Base-by-base conservation (phyloP, 1,284 basidiomycete species). In the Ceratobasidium theobromae region DNA sequence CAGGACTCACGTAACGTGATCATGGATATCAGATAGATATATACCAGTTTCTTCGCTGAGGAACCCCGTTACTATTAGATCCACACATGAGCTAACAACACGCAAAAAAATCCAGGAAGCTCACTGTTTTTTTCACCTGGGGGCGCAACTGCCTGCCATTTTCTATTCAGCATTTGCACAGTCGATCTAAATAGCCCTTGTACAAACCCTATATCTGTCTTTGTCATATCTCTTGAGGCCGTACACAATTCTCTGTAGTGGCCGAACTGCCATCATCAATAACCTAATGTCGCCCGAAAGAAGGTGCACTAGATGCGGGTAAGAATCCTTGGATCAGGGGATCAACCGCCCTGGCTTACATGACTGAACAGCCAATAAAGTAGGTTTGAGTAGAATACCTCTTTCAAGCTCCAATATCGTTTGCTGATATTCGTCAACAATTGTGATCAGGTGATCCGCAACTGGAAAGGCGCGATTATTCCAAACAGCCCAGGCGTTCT, bases 361-460 rank as follows among this genome's bases (percentile, higher is more conserved):
- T 16, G 58, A 30, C 27, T 62, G 58, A 4, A 62, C 23, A 16
- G 58, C 58, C 9, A 46, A 28, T n/a, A 62, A 16, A 16, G 58
- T 51, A 23, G 58, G 46, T 46, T 62, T 62, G 9, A 62, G 35
- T 35, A 62, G 30, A 14, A 62, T 46, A 21, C 58, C 18, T 35
- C 58, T 49, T 33, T 62, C 58, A 8, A 62, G 33, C 9, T 46
- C 58, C 25, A 62, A n/a, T 12, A 40, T 62, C 30, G 48, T 46
- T 27, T 38, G 46, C 9, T 62, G 58, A 28, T 62, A 62, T 16
- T 33, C 58, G 46, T 62, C 58, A n/a, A 32, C 32, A 23, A 62
- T 62, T 12, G 21, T 49, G 11, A 62, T 49, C 46, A 62, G 51
- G 41, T 62, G 58, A 41, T 62, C 58, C 9, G 32, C 46, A 46